Percentiles rank a stretch among this genome's conserved stretches.
These are phyloP conservation scores for Lachancea waltii DNA, from an alignment of 805 yeast genomes.

Conservation along the genomic window DNA sequence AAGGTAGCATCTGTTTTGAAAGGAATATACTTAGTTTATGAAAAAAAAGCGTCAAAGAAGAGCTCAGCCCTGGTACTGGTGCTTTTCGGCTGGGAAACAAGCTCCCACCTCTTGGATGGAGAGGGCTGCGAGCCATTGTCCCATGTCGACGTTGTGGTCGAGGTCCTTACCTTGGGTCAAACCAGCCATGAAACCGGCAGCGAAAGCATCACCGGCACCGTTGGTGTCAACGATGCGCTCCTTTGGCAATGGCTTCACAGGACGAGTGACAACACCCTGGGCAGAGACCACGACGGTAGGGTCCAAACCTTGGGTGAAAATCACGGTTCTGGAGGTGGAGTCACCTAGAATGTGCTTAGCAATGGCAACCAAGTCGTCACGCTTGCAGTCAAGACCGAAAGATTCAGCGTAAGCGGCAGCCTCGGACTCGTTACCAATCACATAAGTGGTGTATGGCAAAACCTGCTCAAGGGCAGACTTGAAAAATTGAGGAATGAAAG, in stretches of 20 bases:
- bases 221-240: constrained; percentile 81
- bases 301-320: constrained; percentile 93
- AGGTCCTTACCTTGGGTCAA: constrained; percentile 66
- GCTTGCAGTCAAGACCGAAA: constrained; percentile 48
- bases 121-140: constrained; percentile 94
- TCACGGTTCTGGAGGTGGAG: constrained; percentile 77
- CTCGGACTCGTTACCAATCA: constrained; percentile 95
- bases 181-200: constrained; percentile 91
- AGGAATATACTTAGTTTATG: no score
- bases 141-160: constrained; percentile 62
- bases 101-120: constrained; percentile 95
- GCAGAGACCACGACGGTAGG: constrained; percentile 76
- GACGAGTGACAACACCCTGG: constrained; percentile 43
- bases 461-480: constrained; percentile 79
- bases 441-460: constrained; percentile 80
- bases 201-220: constrained; percentile 99
- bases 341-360: constrained; percentile 59
- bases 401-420: constrained; percentile 91
- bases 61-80: constrained; percentile 38
- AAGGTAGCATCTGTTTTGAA: no score
- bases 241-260: constrained; percentile 66
- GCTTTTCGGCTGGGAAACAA: constrained; percentile 78
- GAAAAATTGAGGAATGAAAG: constrained; percentile 93
- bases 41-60: no score
- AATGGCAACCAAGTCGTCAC: constrained; percentile 59